phyloP scores from a whole-genome alignment of 192 early-diverging fungal species.

The Coemansia pectinata region DNA sequence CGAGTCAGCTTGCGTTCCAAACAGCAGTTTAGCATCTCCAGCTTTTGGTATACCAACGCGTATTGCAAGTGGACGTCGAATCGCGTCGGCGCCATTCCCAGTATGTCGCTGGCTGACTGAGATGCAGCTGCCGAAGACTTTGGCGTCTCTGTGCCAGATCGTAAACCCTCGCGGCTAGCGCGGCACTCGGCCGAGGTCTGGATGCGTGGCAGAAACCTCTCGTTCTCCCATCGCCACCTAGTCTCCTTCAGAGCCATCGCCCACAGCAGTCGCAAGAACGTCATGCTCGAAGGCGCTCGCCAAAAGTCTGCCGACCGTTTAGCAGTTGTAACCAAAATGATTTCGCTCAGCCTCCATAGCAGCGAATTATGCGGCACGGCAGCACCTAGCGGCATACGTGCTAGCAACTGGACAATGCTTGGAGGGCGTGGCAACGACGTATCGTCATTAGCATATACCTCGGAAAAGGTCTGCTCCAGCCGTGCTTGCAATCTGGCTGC shows the following conservation, averaged over 20 bases:
- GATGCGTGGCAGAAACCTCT: constrained; percentile 57
- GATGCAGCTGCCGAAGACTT: not conserved
- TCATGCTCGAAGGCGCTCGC: constrained; percentile 61
- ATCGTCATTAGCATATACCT: constrained; percentile 13
- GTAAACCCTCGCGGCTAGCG: constrained; percentile 1
- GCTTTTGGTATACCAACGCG: constrained; percentile 70
- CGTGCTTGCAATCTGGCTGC: not conserved
- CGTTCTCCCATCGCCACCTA: constrained; percentile 65
- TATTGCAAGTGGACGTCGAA: constrained; percentile 63
- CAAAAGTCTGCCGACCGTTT: constrained; percentile 45
- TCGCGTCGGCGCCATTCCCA: constrained; percentile 2
- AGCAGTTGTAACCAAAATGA: constrained; percentile 39
- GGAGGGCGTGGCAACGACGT: constrained; percentile 2
- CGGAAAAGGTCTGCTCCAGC: constrained; percentile 25
- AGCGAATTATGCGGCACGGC: constrained; percentile 46
- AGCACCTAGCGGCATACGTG: constrained; percentile 42
- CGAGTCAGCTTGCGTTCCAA: constrained; percentile 50
- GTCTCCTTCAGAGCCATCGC: constrained; percentile 62
- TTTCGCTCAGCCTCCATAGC: constrained; percentile 52
- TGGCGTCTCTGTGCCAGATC: constrained; percentile 15
- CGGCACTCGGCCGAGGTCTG: constrained; percentile 28
- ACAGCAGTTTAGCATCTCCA: constrained; percentile 84
- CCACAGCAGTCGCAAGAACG: constrained; percentile 71
- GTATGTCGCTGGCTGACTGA: constrained; percentile 16
- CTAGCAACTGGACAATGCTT: constrained; percentile 28